Evolutionary conservation across 1,139 yeast genomes (phyloP).

Genomic region (Geotrichum klebahnii): DNA sequence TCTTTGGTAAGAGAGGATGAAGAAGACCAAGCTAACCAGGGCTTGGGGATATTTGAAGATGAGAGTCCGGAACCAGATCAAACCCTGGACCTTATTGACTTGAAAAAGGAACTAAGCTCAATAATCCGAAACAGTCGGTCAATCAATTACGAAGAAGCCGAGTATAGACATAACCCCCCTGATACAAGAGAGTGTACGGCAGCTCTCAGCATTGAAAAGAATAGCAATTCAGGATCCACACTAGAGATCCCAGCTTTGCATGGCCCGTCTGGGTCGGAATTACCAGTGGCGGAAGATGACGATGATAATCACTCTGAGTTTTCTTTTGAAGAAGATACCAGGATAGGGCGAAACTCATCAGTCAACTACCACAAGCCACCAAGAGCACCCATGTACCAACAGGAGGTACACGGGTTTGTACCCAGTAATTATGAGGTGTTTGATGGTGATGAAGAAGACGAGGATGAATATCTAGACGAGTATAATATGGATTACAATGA

Average conservation of each 20-base stretch:
- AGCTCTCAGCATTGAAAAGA: conserved; percentile 10
- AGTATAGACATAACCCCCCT: conserved; percentile 19
- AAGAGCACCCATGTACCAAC: neutral
- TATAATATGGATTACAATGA: conserved; percentile 10
- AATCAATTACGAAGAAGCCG: conserved; percentile 11
- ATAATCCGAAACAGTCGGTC: conserved; percentile 13
- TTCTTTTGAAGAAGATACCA: conserved; percentile 23
- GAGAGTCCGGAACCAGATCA: neutral
- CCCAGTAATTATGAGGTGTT: conserved; percentile 6
- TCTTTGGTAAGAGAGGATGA: conserved; percentile 12
- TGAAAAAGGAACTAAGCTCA: conserved; percentile 15
- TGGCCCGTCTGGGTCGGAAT: neutral
- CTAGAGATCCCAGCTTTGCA: neutral
- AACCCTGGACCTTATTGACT: conserved; percentile 2
- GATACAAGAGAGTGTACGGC: conserved; percentile 23
- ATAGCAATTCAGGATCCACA: neutral
- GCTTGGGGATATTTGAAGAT: neutral
- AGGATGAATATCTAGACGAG: conserved; percentile 6
- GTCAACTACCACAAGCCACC: conserved; percentile 19
- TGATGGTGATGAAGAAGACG: conserved; percentile 4
- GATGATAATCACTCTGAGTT: conserved; percentile 20
- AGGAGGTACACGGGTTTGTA: neutral
- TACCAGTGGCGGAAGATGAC: neutral
- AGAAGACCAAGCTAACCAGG: conserved; percentile 1
- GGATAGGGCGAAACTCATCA: conserved; percentile 22